A percentile compares a stretch with the other conserved stretches of the same genome.
Evolutionary conservation across 73 alveolate species (phyloP).

Genomic region (Paramecium sexaurelia): DNA sequence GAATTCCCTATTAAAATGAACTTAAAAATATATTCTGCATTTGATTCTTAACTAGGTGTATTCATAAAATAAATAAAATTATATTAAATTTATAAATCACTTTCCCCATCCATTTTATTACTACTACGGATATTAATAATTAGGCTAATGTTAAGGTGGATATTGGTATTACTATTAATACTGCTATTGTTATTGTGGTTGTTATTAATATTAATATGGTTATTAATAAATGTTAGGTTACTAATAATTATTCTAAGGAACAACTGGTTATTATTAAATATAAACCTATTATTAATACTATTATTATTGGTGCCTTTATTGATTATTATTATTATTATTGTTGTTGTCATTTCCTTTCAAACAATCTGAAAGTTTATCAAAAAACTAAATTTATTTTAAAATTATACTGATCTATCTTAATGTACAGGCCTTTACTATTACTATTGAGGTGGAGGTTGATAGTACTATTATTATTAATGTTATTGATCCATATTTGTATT

Average conservation of each 20-base stretch:
- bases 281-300: not conserved
- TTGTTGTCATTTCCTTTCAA: not conserved
- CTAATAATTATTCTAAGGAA: not conserved
- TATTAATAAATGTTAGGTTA: not conserved
- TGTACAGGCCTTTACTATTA: not conserved
- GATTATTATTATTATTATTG: not conserved
- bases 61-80: not conserved
- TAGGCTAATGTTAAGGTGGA: not conserved
- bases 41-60: not conserved
- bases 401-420: conserved; percentile 2
- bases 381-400: not conserved
- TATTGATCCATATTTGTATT: not conserved
- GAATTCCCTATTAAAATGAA: conserved; percentile 72
- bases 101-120: not conserved
- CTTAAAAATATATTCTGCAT: conserved; percentile 65
- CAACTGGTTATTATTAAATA: not conserved
- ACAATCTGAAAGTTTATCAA: not conserved
- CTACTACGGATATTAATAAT: not conserved
- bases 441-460: not conserved
- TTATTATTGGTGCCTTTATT: not conserved
- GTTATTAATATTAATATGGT: conserved; percentile 13
- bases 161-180: not conserved
- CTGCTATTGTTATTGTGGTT: not conserved
- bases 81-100: not conserved
- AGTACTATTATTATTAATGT: not conserved